phyloP scores from a whole-genome alignment of 1,284 basidiomycete species.

The Cryptococcus floricola region DNA sequence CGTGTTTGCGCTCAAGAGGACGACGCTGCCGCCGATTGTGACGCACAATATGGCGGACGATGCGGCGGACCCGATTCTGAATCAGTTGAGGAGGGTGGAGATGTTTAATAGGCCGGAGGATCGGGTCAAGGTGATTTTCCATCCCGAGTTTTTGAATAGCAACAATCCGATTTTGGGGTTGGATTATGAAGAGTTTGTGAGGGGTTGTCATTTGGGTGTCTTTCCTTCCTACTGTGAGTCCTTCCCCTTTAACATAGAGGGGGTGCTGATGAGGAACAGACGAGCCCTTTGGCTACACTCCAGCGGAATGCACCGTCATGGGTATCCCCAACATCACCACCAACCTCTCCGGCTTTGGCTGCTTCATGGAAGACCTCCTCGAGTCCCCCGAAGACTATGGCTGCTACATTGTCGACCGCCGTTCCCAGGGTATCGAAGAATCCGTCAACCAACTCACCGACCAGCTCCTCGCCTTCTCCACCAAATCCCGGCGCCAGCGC shows the following conservation, averaged over 20 bases:
- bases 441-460: slow-evolving; percentile 67
- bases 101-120: slow-evolving; percentile 81
- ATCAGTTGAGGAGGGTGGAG: slow-evolving; percentile 87
- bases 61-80: slow-evolving; percentile 83
- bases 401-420: slow-evolving; percentile 92
- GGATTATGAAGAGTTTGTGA: slow-evolving; percentile 98
- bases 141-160: slow-evolving; percentile 95
- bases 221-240: slow-evolving; percentile 83
- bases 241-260: slow-evolving; percentile 39
- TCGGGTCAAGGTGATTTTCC: slow-evolving; percentile 94
- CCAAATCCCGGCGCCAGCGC: slow-evolving; percentile 88
- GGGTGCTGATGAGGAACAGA: slow-evolving; percentile 21
- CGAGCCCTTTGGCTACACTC: slow-evolving; percentile 54
- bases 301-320: slow-evolving; percentile 69
- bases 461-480: slow-evolving; percentile 73
- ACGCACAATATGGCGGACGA: slow-evolving; percentile 99
- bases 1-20: slow-evolving; percentile 92
- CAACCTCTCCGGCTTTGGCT: slow-evolving; percentile 94
- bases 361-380: slow-evolving; percentile 98
- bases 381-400: slow-evolving; percentile 73
- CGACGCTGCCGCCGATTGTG: slow-evolving; percentile 84
- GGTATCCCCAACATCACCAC: slow-evolving; percentile 96
- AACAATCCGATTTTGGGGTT: slow-evolving; percentile 96
- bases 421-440: slow-evolving; percentile 84
- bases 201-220: slow-evolving; percentile 95